Percentiles rank a stretch among this genome's conserved stretches.
Conservation (phyloP, 1,284 basidiomycete species). For the Rhodotorula sp. region DNA sequence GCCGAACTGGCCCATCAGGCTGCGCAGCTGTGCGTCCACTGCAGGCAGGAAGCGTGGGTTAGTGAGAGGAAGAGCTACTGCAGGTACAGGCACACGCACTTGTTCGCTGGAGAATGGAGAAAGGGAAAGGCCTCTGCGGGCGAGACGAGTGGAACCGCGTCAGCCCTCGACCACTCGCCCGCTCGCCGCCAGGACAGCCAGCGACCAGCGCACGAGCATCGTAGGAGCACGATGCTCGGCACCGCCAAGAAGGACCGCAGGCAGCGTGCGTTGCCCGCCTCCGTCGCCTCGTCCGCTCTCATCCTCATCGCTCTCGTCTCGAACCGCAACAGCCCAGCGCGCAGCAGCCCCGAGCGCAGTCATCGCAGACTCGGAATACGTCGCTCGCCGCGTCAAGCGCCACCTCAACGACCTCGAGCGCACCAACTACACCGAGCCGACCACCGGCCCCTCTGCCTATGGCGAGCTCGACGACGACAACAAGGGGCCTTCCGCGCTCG, state of each 20-base stretch:
- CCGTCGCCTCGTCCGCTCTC: background rate
- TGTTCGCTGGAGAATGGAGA: background rate
- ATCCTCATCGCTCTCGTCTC: no score
- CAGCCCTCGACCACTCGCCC: background rate
- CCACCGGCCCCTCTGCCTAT: conserved; percentile 52
- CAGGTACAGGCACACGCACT: background rate
- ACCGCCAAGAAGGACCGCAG: conserved; percentile 29
- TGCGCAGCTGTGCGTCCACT: conserved; percentile 27
- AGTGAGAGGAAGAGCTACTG: background rate
- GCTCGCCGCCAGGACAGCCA: no score
- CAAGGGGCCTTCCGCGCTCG: conserved; percentile 51
- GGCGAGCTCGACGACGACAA: conserved; percentile 48
- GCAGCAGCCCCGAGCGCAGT: conserved; percentile 51
- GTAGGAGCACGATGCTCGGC: background rate
- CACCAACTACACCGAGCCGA: conserved; percentile 70
- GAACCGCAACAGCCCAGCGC: conserved; percentile 50
- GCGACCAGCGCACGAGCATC: background rate
- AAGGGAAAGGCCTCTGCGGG: background rate
- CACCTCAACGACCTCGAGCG: conserved; percentile 81
- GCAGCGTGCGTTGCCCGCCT: conserved; percentile 21
- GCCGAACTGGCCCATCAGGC: conserved; percentile 35
- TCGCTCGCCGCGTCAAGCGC: conserved; percentile 69
- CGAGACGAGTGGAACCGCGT: background rate
- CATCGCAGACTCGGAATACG: conserved; percentile 60
- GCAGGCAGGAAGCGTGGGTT: background rate